A percentile compares a stretch with the other conserved stretches of the same genome.
Conservation (phyloP, 768 basidiomycete genomes). For the Cubamyces sp. region DNA sequence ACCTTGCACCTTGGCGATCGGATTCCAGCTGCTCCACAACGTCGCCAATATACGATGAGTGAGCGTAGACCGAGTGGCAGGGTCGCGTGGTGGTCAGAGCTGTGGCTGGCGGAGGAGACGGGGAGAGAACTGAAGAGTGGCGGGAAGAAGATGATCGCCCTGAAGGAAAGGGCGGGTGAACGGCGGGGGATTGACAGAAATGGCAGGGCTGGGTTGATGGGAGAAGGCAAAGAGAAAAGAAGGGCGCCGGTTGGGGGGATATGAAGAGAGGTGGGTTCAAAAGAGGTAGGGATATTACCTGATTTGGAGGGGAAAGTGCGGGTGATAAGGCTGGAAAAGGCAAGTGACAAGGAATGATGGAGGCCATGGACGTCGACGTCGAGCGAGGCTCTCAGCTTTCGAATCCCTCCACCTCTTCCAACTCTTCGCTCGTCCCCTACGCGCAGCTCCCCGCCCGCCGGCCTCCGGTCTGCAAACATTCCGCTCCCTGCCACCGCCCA, state of each 20-base stretch:
- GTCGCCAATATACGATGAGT: too few species aligned
- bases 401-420: background rate
- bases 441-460: background rate
- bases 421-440: background rate
- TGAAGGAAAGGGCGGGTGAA: background rate
- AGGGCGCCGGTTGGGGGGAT: slow-evolving; percentile 2
- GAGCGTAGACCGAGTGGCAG: too few species aligned
- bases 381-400: slow-evolving; percentile 15
- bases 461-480: slow-evolving; percentile 9
- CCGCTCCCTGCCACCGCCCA: slow-evolving; percentile 14
- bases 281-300: background rate
- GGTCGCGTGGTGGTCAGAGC: too few species aligned
- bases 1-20: too few species aligned
- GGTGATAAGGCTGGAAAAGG: slow-evolving; percentile 14
- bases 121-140: too few species aligned
- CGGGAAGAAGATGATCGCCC: too few species aligned
- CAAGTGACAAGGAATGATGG: slow-evolving; percentile 24
- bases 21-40: too few species aligned
- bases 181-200: background rate
- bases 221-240: slow-evolving; percentile 6
- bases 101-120: too few species aligned
- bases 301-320: background rate
- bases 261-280: slow-evolving; percentile 6
- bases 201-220: slow-evolving; percentile 9
- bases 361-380: slow-evolving; percentile 10